Base-by-base conservation (phyloP, 352 stramenopile species). In the Phytophthora gonapodyides region DNA sequence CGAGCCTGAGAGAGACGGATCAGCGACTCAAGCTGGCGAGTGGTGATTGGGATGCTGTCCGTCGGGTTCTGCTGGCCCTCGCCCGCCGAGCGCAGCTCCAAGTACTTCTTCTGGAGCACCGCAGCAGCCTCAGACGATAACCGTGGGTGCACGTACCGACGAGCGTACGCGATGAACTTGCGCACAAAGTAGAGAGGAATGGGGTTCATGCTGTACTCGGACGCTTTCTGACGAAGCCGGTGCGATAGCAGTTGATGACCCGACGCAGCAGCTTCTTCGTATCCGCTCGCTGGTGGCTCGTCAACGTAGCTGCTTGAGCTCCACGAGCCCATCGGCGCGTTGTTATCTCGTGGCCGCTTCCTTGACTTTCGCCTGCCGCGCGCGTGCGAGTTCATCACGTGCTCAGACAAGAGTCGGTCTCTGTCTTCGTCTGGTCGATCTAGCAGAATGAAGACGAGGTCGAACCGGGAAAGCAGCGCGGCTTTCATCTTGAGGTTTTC, bases 81-180 rank as follows among this genome's bases (percentile, higher is more conserved):
- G 10, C 78, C 82, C 2, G 86, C 76, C 34, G 82, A 71, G 13
- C 93, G 79, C 50, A 98, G 85, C 55, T 88, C 78, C 47, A 98
- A 65, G 56, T 98, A 98, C 51, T 96, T 94, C 19, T 82, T 76
- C 72, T 98, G 88, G 13, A 98, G 74, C 27, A 94, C 65, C 12
- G 53, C 42, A 15, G 76, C 69, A 4, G 82, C 82, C 15, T 86
- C 80, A 2, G 57, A 57, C 7, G 80, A 87, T 27, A 97, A 59
- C 24, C 90, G 84, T 5, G 97, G 97, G 57, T 96, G 88, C 43
- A 97, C 97, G 71, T 98, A 98, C 15, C 96, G 87, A 42, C 92
- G 76, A n/a, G 94, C 95, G 70, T 99, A 99, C 0, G 97, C 87
- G 61, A 99, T 97, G 71, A 99, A 99, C 66, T 99, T 98, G 51